Percentiles rank a stretch among this genome's conserved stretches.
Conservation (phyloP, 2,329 filamentous ascomycete genomes). For the Penicillium polonicum region DNA sequence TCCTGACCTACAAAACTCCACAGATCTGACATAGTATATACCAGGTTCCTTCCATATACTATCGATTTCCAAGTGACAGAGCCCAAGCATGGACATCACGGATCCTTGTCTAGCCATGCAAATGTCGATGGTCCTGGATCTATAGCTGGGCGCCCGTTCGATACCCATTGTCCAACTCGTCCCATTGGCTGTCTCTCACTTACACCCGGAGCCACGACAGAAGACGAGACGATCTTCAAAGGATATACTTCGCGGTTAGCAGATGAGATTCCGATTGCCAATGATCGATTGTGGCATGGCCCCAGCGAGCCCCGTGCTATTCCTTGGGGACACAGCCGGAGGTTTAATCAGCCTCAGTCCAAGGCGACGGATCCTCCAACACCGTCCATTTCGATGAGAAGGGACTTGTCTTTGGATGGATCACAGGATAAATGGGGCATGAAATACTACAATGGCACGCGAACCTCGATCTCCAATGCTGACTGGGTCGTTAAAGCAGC, state of each 20-base stretch:
- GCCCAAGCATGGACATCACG: slow-evolving; percentile 22
- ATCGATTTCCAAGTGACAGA: slow-evolving; percentile 35
- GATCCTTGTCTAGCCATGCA: slow-evolving; percentile 25
- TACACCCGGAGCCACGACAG: slow-evolving; percentile 41
- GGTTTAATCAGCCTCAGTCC: slow-evolving; percentile 75
- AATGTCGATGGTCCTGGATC: slow-evolving; percentile 22
- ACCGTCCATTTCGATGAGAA: slow-evolving; percentile 61
- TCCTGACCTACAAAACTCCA: background rate
- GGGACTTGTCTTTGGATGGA: slow-evolving; percentile 25
- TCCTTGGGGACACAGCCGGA: slow-evolving; percentile 67
- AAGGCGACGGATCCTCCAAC: slow-evolving; percentile 57
- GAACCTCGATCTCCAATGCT: slow-evolving; percentile 63
- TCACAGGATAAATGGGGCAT: slow-evolving; percentile 10
- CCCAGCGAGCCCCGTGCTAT: slow-evolving; percentile 68
- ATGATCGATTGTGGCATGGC: slow-evolving; percentile 33
- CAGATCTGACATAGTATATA: slow-evolving; percentile 1
- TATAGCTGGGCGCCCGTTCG: slow-evolving; percentile 27
- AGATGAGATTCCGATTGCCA: slow-evolving; percentile 28
- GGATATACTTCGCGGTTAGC: slow-evolving; percentile 30
- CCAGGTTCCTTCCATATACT: slow-evolving; percentile 39
- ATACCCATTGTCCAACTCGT: slow-evolving; percentile 18
- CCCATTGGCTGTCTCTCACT: slow-evolving; percentile 24
- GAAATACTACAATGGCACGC: slow-evolving; percentile 58
- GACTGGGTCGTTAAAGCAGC: slow-evolving; percentile 80
- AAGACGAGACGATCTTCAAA: slow-evolving; percentile 42